Evolutionary conservation across 2,329 filamentous ascomycete species (phyloP).

Genomic region (Chlorencoelia australis): DNA sequence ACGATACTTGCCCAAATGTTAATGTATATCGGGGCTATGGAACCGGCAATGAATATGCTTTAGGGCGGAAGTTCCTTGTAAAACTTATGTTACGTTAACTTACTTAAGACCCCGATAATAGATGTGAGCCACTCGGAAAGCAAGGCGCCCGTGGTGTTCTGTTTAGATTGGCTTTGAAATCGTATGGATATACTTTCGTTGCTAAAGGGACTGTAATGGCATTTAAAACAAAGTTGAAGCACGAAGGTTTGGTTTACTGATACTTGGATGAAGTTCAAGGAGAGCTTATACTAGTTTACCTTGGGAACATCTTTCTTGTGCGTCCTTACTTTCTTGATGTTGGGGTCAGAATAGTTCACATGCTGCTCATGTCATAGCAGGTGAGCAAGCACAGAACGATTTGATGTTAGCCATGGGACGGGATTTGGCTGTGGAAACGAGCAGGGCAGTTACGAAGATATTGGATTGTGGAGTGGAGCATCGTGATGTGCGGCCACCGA

Average conservation of each 20-base stretch:
- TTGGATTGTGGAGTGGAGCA: slow-evolving; percentile 12
- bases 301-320: slow-evolving; percentile 30
- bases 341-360: slow-evolving; percentile 16
- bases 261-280: slow-evolving; percentile 29
- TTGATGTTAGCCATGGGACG: slow-evolving; percentile 11
- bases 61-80: slow-evolving; percentile 10
- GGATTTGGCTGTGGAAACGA: slow-evolving; percentile 13
- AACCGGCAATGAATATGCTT: slow-evolving; percentile 9
- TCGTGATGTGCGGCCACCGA: slow-evolving; percentile 14
- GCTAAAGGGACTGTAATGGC: slow-evolving; percentile 31
- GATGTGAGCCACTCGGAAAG: slow-evolving; percentile 16
- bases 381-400: slow-evolving; percentile 15
- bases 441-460: slow-evolving; percentile 12
- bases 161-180: slow-evolving; percentile 33
- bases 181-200: slow-evolving; percentile 35
- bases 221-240: slow-evolving; percentile 28
- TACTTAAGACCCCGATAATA: slow-evolving; percentile 11
- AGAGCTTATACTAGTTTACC: slow-evolving; percentile 29
- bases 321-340: slow-evolving; percentile 13
- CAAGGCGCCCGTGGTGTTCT: too few relatives aligned
- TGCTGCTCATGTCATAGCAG: slow-evolving; percentile 17
- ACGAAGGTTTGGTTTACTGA: slow-evolving; percentile 30
- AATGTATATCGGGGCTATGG: slow-evolving; percentile 9
- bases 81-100: slow-evolving; percentile 12
- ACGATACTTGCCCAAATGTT: slow-evolving; percentile 16